These are phyloP conservation scores for Polytolypa hystricis DNA, from an alignment of 2,329 filamentous ascomycete species.

Conservation along the genomic window DNA sequence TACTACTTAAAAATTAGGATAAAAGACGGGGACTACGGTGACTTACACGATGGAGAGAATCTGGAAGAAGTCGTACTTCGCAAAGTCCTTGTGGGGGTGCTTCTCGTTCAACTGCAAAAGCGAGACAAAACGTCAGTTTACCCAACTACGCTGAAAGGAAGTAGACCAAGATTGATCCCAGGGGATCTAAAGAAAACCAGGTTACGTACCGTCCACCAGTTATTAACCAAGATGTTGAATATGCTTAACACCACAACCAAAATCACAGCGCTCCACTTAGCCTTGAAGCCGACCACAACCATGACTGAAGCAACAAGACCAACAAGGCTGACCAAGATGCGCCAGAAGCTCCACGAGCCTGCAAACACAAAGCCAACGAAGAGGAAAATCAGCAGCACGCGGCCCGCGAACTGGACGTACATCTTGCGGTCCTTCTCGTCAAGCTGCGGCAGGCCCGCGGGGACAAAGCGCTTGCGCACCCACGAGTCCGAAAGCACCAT, in stretches of 20 bases:
- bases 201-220: conserved; percentile 92
- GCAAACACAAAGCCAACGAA: conserved; percentile 96
- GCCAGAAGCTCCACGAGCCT: conserved; percentile 82
- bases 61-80: conserved; percentile 99
- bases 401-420: conserved; percentile 97
- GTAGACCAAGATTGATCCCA: background rate
- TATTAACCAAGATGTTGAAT: conserved; percentile 97
- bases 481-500: conserved; percentile 98
- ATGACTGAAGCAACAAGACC: conserved; percentile 90
- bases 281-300: conserved; percentile 99
- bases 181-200: background rate
- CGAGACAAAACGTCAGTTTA: conserved; percentile 10
- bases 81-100: conserved; percentile 99
- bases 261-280: conserved; percentile 95
- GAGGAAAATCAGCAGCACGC: conserved; percentile 92
- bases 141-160: background rate
- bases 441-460: conserved; percentile 82
- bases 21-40: background rate
- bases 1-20: conserved; percentile 6
- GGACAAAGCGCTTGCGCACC: conserved; percentile 95
- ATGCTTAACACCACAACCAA: conserved; percentile 89
- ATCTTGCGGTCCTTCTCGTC: conserved; percentile 99
- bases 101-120: conserved; percentile 72
- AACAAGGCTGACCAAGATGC: conserved; percentile 70
- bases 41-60: conserved; percentile 89